Conservation (phyloP, 148 eudicot genomes). For the Cornus controversa region DNA sequence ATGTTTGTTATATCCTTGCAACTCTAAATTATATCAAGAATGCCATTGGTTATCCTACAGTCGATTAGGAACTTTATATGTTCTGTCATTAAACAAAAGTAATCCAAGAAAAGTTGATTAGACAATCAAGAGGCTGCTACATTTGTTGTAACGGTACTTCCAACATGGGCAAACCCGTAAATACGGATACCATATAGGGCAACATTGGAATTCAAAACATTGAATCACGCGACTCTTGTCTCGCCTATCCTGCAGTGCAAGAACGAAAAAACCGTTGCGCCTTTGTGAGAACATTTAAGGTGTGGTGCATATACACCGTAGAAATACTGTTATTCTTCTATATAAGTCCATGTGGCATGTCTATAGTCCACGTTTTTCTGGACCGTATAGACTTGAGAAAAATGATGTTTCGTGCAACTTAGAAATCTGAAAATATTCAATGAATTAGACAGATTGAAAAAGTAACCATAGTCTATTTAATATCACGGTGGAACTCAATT, state of each 20-base stretch:
- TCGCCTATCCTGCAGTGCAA: not conserved
- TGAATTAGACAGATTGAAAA: no score
- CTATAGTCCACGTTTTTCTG: not conserved
- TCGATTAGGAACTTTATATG: no score
- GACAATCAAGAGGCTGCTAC: no score
- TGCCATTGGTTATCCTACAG: not conserved
- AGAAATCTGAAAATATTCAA: no score
- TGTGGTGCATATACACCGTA: not conserved
- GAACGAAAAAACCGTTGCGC: not conserved
- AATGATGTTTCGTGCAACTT: no score
- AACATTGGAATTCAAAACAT: not conserved
- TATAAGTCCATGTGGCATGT: not conserved
- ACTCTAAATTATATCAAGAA: not conserved
- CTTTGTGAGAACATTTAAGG: not conserved
- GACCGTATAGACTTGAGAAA: no score
- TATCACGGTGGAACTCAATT: no score
- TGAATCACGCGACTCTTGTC: not conserved
- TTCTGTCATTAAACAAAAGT: no score
- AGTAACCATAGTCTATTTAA: no score
- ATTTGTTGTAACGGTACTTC: no score
- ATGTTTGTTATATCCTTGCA: not conserved
- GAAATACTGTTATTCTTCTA: not conserved
- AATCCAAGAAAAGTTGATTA: no score
- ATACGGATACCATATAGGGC: not conserved
- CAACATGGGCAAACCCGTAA: not conserved